phyloP scores from a whole-genome alignment of 164 flowering plant species.

The Aristolochia californica region DNA sequence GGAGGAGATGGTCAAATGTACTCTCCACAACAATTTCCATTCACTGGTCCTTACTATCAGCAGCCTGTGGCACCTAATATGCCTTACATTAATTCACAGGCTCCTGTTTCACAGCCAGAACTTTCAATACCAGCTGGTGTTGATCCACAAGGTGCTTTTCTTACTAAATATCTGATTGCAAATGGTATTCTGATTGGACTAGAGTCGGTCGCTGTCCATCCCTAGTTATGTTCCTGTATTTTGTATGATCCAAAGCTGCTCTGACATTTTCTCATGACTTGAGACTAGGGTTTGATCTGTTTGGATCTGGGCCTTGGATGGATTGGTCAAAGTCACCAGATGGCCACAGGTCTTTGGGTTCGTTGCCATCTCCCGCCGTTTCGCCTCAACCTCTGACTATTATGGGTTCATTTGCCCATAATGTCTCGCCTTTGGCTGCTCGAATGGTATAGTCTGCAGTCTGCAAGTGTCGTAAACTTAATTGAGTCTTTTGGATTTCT shows the following conservation, averaged over 20 bases:
- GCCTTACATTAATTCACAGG: slow-evolving; percentile 51
- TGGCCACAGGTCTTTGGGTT: slow-evolving; percentile 49
- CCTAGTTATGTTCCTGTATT: slow-evolving; percentile 41
- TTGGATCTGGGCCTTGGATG: slow-evolving; percentile 56
- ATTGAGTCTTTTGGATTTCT: not conserved
- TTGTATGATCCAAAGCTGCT: slow-evolving; percentile 37
- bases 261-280: slow-evolving; percentile 39
- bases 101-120: slow-evolving; percentile 60
- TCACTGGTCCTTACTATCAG: slow-evolving; percentile 64
- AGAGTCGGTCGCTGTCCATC: slow-evolving; percentile 37
- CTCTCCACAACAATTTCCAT: slow-evolving; percentile 44
- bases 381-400: slow-evolving; percentile 58
- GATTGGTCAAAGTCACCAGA: slow-evolving; percentile 66
- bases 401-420: slow-evolving; percentile 56
- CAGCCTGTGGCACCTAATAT: slow-evolving; percentile 53
- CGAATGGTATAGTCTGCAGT: slow-evolving; percentile 36
- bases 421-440: slow-evolving; percentile 13
- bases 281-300: slow-evolving; percentile 55
- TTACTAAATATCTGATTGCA: slow-evolving; percentile 3
- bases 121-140: slow-evolving; percentile 29
- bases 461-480: not conserved
- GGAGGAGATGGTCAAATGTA: slow-evolving; percentile 44
- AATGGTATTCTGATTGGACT: slow-evolving; percentile 45
- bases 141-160: slow-evolving; percentile 41
- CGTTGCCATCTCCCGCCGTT: slow-evolving; percentile 47